phyloP scores from a whole-genome alignment of 2,329 filamentous ascomycete species.

The Pseudogymnoascus sp. region DNA sequence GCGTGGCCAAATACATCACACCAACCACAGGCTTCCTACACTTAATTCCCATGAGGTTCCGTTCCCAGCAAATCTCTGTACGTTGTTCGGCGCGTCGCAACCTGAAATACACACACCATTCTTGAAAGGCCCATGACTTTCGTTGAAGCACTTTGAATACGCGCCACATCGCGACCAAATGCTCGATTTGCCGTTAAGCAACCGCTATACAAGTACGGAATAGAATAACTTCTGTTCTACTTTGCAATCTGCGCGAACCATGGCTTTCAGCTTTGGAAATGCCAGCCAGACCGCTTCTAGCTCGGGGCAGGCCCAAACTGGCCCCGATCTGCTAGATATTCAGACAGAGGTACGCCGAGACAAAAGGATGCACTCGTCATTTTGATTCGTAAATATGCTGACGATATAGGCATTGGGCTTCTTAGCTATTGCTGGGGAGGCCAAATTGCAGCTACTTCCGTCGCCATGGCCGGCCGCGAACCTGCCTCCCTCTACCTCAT shows the following conservation, averaged over 20 bases:
- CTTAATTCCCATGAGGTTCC: constrained; percentile 2
- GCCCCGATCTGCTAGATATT: constrained; percentile 67
- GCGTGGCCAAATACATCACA: background rate
- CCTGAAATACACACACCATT: background rate
- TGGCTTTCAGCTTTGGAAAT: constrained; percentile 59
- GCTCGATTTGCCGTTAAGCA: background rate
- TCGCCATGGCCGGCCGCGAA: constrained; percentile 60
- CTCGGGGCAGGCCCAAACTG: constrained; percentile 39
- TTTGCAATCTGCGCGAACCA: constrained; percentile 25
- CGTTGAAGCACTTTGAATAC: background rate
- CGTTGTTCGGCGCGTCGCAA: background rate
- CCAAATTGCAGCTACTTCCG: constrained; percentile 72
- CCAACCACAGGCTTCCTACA: background rate
- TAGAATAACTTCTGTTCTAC: background rate
- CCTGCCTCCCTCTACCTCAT: constrained; percentile 68
- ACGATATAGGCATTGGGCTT: constrained; percentile 55
- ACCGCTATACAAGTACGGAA: background rate
- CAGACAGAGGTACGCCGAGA: constrained; percentile 64
- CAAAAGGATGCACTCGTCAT: background rate
- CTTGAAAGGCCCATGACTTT: background rate
- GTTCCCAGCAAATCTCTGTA: constrained; percentile 1
- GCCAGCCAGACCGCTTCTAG: constrained; percentile 36
- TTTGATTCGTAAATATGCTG: constrained; percentile 10
- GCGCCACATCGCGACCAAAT: constrained; percentile 1
- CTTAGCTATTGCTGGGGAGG: constrained; percentile 68